These are phyloP conservation scores for Termitomyces sp. DNA, from an alignment of 768 basidiomycete genomes.

Conservation along the genomic window DNA sequence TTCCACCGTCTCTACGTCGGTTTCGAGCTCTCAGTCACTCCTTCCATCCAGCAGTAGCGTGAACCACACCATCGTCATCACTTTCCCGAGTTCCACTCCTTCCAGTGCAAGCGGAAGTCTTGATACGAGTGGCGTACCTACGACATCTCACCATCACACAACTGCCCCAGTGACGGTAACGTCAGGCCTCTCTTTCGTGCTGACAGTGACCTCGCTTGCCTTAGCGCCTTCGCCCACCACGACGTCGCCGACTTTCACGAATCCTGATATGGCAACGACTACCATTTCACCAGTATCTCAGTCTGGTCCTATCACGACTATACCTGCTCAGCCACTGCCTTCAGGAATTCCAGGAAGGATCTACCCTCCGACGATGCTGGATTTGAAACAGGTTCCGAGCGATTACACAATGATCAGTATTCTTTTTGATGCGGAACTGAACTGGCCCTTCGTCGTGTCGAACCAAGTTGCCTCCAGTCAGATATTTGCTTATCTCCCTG, in stretches of 20 bases:
- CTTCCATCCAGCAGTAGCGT: not conserved
- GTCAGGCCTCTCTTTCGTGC: conserved; percentile 38
- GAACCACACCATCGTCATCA: conserved; percentile 11
- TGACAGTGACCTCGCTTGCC: conserved; percentile 38
- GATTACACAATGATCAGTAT: conserved; percentile 55
- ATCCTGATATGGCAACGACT: conserved; percentile 40
- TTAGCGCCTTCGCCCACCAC: conserved; percentile 30
- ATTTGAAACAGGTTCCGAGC: conserved; percentile 22
- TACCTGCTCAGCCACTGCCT: conserved; percentile 42
- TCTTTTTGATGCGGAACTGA: conserved; percentile 52
- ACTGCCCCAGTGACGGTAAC: conserved; percentile 25
- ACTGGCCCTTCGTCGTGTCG: conserved; percentile 66
- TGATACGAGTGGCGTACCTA: not conserved
- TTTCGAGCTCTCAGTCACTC: not conserved
- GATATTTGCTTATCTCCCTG: conserved; percentile 70
- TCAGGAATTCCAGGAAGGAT: conserved; percentile 57
- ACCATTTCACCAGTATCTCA: conserved; percentile 14
- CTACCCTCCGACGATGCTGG: conserved; percentile 33
- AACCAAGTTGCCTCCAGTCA: conserved; percentile 61
- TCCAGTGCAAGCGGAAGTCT: not conserved
- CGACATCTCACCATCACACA: not conserved
- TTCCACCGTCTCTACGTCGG: not conserved
- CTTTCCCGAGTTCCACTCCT: conserved; percentile 12
- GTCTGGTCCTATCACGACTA: conserved; percentile 17
- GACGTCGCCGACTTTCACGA: conserved; percentile 26